A percentile compares a stretch with the other conserved stretches of the same genome.
These are phyloP conservation scores for Vicia sativa DNA, from an alignment of 306 rosid genomes.

Conservation along the genomic window DNA sequence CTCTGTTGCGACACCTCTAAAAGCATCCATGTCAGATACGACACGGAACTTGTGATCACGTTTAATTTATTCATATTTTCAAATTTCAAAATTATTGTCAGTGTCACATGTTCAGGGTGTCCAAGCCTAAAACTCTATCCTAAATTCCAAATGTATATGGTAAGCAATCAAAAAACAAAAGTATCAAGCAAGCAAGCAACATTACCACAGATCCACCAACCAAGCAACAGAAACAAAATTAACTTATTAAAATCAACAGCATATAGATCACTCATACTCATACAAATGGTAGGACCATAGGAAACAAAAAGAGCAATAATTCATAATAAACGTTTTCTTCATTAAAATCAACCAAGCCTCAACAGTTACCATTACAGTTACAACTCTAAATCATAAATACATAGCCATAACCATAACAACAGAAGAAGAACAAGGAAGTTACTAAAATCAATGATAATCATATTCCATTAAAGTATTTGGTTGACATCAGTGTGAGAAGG, in stretches of 20 bases:
- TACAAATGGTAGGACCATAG: not conserved
- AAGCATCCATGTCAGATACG: no score
- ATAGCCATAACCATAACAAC: not conserved
- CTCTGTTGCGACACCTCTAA: no score
- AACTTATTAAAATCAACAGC: constrained; percentile 5
- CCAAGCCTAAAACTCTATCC: not conserved
- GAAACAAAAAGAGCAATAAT: constrained; percentile 1
- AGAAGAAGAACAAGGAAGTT: not conserved
- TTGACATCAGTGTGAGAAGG: not conserved
- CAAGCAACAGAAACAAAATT: constrained; percentile 6
- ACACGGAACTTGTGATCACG: no score
- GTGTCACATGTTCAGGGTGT: no score
- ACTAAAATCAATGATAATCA: not conserved
- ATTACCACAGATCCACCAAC: constrained; percentile 36
- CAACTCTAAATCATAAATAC: constrained; percentile 12
- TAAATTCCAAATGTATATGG: constrained; percentile 22
- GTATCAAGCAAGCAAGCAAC: constrained; percentile 11
- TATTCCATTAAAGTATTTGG: not conserved
- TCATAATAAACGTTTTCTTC: not conserved
- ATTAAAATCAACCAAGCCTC: constrained; percentile 17
- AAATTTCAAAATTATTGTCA: no score
- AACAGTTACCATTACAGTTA: constrained; percentile 4
- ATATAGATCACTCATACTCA: constrained; percentile 10
- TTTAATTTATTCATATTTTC: no score
- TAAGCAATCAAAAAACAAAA: constrained; percentile 21